Conservation (phyloP, 2,329 filamentous ascomycete species). For the Xylariales sp. region DNA sequence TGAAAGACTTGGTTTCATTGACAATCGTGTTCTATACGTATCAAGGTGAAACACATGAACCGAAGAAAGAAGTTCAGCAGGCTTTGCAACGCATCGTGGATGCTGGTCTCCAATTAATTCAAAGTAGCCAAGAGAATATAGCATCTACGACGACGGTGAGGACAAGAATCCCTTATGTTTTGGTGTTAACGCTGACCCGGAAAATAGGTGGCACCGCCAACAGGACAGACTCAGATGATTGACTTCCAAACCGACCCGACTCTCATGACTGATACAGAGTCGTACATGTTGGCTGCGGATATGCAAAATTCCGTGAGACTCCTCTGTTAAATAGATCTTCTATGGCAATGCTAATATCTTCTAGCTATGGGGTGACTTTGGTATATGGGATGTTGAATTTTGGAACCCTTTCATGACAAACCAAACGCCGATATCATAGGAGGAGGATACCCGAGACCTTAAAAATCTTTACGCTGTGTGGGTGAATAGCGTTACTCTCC, state of each 20-base stretch:
- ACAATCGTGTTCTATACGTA: slow-evolving; percentile 61
- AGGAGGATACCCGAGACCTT: not conserved
- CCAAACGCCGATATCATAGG: slow-evolving; percentile 16
- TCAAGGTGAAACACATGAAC: slow-evolving; percentile 53
- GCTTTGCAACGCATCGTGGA: slow-evolving; percentile 59
- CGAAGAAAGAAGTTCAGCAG: slow-evolving; percentile 55
- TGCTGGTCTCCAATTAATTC: slow-evolving; percentile 58
- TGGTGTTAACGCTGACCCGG: slow-evolving; percentile 11
- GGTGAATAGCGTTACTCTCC: not conserved
- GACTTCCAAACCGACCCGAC: slow-evolving; percentile 38
- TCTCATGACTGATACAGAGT: slow-evolving; percentile 42
- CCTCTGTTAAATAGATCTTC: not conserved
- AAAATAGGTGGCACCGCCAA: slow-evolving; percentile 39
- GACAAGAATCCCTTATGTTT: slow-evolving; percentile 27
- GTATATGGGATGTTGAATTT: slow-evolving; percentile 49
- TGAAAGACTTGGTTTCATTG: slow-evolving; percentile 63
- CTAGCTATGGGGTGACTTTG: slow-evolving; percentile 47
- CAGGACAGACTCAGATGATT: slow-evolving; percentile 39
- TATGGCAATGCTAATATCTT: slow-evolving; percentile 30
- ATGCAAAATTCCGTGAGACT: slow-evolving; percentile 43
- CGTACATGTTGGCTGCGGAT: slow-evolving; percentile 45
- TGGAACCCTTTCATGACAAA: slow-evolving; percentile 46
- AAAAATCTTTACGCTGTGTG: not conserved
- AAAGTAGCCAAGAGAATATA: slow-evolving; percentile 55
- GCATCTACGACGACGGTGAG: slow-evolving; percentile 49